Base-by-base conservation (phyloP, 257 asterid genomes). In the Asclepias syriaca region DNA sequence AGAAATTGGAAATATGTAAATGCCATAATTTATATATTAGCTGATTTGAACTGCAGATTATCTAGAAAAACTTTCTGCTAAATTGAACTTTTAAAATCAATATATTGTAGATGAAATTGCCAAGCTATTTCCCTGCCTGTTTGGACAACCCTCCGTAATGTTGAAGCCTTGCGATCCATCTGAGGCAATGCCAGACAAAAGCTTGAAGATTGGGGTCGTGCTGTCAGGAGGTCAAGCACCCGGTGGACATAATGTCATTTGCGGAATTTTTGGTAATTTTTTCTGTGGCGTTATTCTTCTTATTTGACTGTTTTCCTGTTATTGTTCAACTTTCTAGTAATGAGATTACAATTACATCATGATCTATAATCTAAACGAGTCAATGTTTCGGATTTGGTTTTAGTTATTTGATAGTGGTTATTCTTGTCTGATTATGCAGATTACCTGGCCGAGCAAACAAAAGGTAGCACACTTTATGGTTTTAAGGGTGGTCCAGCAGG, bases 201-300 rank as follows among this genome's bases (percentile, higher is more conserved):
- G 78, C 68, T 80, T 90, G 85, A 93, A 85, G 82, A 83, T 93
- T 71, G 98, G 98, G 0, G 97, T 90, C 32, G 97, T 93, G 67
- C 81, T 90, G 67, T 93, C 98, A 8, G 97, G 98, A 75, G 98
- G 98, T 68, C 98, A 93, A 78, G 98, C 98, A 37, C 98, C 98
- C 0, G 98, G 98, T 54, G 97, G 98, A 19, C 98, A 93, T 78
- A 93, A 93, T 82, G 98, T 93, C 63, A 93, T 93, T 56, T 90
- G 90, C 24, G 97, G 98, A 77, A 86, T 93, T 74, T 90, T 90
- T 59, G 97, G 97, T 89, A 81, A 78, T 18, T 43, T 18, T 43
- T 37, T 1, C 48, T 18, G 24, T 40, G 14, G 5, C 5, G 58
- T 18, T 8, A 6, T 12, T 48, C 11, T 66, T 67, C 22, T 45